phyloP scores from a whole-genome alignment of 139 green algal species.

The Coelastrella sp. region DNA sequence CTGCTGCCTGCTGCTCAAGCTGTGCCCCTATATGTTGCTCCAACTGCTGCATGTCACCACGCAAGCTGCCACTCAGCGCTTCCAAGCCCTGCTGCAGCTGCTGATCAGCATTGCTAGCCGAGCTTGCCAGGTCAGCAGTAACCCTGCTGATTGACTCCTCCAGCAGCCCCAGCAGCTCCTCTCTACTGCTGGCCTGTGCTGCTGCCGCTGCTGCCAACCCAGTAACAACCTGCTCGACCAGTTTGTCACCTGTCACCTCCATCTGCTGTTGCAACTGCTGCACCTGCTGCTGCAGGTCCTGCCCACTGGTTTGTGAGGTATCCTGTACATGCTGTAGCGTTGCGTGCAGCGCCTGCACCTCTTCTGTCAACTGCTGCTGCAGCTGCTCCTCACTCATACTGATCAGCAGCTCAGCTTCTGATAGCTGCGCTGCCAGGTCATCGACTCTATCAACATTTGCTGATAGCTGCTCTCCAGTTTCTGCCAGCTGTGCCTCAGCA shows the following conservation, averaged over 20 bases:
- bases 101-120: neutral
- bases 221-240: constrained; percentile 10
- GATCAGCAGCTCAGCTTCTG: neutral
- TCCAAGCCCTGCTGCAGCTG: neutral
- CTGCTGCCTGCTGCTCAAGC: neutral
- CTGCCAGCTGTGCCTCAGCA: neutral
- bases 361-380: neutral
- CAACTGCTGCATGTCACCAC: neutral
- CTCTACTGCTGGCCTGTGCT: neutral
- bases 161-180: constrained; percentile 7
- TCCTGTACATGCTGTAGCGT: constrained; percentile 12
- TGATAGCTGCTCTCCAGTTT: neutral
- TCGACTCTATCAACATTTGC: neutral
- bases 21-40: constrained; percentile 7
- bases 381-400: neutral
- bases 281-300: neutral
- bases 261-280: constrained; percentile 27
- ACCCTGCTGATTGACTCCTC: neutral
- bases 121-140: neutral
- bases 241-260: neutral
- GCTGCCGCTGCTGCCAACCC: neutral
- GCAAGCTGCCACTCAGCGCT: neutral
- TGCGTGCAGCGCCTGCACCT: neutral
- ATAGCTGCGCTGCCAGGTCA: neutral
- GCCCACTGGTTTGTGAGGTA: neutral